Conservation (phyloP, 768 basidiomycete genomes). For the Auricularia sp. region DNA sequence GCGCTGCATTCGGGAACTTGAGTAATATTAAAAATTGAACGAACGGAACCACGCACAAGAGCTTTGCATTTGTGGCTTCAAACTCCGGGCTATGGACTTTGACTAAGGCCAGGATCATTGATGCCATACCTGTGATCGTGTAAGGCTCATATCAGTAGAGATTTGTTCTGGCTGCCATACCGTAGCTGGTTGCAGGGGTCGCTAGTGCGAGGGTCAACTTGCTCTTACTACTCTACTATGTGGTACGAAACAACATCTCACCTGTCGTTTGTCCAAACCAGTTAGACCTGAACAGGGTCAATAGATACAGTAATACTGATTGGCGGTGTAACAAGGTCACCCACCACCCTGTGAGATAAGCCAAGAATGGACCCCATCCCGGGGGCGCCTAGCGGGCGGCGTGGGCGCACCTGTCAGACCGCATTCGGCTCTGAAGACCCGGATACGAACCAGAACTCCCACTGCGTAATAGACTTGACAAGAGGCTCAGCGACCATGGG, state of each 20-base stretch:
- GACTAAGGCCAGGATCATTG: not conserved
- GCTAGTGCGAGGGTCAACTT: no score
- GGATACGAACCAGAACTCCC: not conserved
- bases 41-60: not conserved
- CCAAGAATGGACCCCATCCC: conserved; percentile 3
- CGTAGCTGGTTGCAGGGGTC: no score
- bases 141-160: no score
- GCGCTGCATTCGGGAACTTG: not conserved
- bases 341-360: conserved; percentile 9
- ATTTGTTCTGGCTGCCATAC: no score
- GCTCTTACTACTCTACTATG: no score
- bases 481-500: not conserved
- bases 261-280: not conserved
- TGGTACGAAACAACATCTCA: not conserved
- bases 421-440: not conserved
- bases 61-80: not conserved
- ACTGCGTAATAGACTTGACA: not conserved
- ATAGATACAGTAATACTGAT: no score
- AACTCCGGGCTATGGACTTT: not conserved
- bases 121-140: not conserved
- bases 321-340: not conserved
- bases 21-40: not conserved
- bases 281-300: not conserved
- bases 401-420: not conserved
- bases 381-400: conserved; percentile 1